Conservation (phyloP, 2,329 filamentous ascomycete genomes). For the Pseudocercospora fijiensis region DNA sequence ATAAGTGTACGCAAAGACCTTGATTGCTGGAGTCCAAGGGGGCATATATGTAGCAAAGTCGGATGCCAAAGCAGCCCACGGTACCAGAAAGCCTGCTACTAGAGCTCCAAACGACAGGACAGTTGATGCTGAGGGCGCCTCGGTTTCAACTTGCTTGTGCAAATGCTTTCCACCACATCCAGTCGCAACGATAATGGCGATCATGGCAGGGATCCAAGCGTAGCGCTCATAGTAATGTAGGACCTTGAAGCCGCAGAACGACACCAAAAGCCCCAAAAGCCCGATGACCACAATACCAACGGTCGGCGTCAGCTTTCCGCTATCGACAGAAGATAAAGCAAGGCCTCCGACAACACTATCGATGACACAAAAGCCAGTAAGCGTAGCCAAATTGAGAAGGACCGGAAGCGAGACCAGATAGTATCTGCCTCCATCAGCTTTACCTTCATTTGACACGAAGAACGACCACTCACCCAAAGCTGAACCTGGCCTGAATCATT, state of each 20-base stretch:
- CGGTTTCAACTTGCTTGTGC: conserved; percentile 47
- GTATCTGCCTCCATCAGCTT: conserved; percentile 5
- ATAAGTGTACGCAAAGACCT: conserved; percentile 43
- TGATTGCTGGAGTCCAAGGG: conserved; percentile 36
- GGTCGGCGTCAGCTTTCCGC: conserved; percentile 50
- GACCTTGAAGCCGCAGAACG: conserved; percentile 58
- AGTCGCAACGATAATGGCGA: conserved; percentile 43
- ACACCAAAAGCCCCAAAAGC: conserved; percentile 58
- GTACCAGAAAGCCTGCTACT: conserved; percentile 60
- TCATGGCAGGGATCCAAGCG: conserved; percentile 44
- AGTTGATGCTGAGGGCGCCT: conserved; percentile 42
- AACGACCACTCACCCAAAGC: conserved; percentile 52
- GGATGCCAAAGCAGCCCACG: conserved; percentile 49
- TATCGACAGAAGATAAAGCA: conserved; percentile 55
- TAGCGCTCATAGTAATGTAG: conserved; percentile 48
- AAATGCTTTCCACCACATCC: conserved; percentile 44
- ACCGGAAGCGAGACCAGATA: conserved; percentile 61
- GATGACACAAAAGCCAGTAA: conserved; percentile 64
- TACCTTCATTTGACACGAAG: neutral
- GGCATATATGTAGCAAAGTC: conserved; percentile 50
- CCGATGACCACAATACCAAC: conserved; percentile 63
- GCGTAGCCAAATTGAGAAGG: conserved; percentile 61
- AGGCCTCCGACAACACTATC: conserved; percentile 60
- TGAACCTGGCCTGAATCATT: conserved; percentile 64
- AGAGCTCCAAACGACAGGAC: conserved; percentile 55